Conservation (phyloP, 2,329 filamentous ascomycete species). For the Pleochaeta shiraiana region DNA sequence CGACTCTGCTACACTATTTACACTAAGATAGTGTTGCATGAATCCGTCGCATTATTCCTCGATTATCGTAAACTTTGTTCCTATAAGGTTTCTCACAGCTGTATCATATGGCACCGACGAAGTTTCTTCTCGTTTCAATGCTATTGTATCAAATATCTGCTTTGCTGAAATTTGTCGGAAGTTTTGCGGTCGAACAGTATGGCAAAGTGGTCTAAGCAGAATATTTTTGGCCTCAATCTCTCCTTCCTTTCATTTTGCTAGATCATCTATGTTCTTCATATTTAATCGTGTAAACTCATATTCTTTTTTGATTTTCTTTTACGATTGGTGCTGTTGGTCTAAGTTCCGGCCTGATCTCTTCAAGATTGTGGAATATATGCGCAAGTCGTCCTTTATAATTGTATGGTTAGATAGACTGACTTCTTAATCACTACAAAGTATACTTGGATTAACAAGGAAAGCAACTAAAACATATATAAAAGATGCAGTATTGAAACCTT, state of each 20-base stretch:
- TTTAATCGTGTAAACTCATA: background rate
- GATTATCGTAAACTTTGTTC: background rate
- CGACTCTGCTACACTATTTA: background rate
- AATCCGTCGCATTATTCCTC: background rate
- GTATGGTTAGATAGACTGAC: too few relatives aligned
- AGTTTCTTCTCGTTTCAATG: background rate
- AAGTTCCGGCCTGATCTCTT: background rate
- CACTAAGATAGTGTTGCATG: background rate
- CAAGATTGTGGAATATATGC: background rate
- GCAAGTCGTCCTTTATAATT: background rate
- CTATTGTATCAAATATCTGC: background rate
- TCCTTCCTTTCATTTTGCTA: background rate
- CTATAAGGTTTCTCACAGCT: background rate
- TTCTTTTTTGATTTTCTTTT: background rate
- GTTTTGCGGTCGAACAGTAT: background rate
- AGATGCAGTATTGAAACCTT: too few relatives aligned
- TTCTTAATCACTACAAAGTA: too few relatives aligned
- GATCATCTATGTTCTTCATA: constrained; percentile 6
- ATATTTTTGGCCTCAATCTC: background rate
- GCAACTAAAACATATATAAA: too few relatives aligned
- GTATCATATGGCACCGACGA: background rate
- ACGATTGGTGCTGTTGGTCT: background rate
- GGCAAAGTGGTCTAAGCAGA: background rate
- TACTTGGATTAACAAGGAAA: too few relatives aligned
- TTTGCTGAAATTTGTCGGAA: constrained; percentile 3